These are phyloP conservation scores for Solanum stenotomum DNA, from an alignment of 257 asterid genomes.

Conservation along the genomic window DNA sequence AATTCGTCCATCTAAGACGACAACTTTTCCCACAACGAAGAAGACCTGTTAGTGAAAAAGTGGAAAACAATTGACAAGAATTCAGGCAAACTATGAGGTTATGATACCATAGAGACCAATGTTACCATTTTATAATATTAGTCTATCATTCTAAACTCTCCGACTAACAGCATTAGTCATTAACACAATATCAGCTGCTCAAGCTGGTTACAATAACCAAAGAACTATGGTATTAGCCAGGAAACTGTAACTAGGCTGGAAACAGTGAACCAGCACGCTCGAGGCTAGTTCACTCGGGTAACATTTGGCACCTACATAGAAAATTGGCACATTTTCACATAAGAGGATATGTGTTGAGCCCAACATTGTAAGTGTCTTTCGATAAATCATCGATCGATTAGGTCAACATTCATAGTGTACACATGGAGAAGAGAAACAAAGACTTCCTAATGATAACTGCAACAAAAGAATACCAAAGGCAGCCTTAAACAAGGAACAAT, in stretches of 20 bases:
- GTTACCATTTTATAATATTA: neutral
- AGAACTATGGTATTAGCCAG: neutral
- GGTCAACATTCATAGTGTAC: neutral
- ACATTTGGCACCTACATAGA: neutral
- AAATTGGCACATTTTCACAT: neutral
- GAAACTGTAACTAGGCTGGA: neutral
- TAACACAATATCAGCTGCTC: neutral
- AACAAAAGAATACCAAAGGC: neutral
- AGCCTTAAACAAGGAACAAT: neutral
- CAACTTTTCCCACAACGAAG: slow-evolving; percentile 98
- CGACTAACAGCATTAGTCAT: neutral
- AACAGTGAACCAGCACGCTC: neutral
- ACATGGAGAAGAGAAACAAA: neutral
- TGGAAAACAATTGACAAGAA: neutral
- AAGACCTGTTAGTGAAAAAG: slow-evolving; percentile 37
- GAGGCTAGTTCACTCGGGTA: neutral
- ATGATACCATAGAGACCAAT: neutral
- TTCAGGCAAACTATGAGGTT: neutral
- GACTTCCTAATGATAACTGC: neutral
- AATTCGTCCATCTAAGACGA: slow-evolving; percentile 83
- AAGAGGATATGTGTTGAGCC: neutral
- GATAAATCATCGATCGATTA: neutral
- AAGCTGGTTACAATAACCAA: neutral
- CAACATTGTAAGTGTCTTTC: neutral
- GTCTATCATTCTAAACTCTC: neutral